Evolutionary conservation across 208 protist species (phyloP).

Genomic region (Trypanosomatidae sp.): DNA sequence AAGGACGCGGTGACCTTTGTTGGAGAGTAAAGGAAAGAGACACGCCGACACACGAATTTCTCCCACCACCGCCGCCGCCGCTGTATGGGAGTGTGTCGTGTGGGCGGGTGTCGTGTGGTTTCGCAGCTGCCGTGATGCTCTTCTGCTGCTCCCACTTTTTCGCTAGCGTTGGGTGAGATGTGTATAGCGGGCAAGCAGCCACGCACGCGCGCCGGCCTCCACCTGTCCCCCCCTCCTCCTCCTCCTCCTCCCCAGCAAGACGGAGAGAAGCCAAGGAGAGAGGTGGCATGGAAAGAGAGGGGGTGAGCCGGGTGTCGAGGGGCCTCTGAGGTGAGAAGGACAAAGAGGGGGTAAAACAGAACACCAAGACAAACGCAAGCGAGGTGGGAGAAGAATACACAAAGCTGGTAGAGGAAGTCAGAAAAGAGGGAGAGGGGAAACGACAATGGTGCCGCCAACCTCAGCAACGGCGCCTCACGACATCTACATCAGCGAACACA

Average conservation of each 20-base stretch:
- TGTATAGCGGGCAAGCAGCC: neutral
- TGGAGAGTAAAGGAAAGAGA: neutral
- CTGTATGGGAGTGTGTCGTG: no score
- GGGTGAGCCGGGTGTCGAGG: neutral
- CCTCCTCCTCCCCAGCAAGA: neutral
- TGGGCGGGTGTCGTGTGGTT: neutral
- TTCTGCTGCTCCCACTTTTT: neutral
- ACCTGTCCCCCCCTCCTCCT: no score
- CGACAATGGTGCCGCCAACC: neutral
- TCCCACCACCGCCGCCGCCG: no score
- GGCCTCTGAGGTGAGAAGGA: neutral
- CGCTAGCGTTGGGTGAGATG: neutral
- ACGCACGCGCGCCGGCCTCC: neutral
- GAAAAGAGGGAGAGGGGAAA: neutral
- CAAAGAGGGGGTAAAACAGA: neutral
- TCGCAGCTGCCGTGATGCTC: neutral
- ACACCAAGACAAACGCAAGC: neutral
- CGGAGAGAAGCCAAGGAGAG: neutral
- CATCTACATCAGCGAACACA: neutral
- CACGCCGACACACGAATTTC: neutral
- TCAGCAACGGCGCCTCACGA: neutral
- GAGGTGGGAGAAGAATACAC: neutral
- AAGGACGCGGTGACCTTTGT: neutral
- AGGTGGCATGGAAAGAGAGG: neutral
- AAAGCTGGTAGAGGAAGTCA: neutral